phyloP scores from a whole-genome alignment of 2,329 filamentous ascomycete genomes.

The Stachybotrys chlorohalonatus region DNA sequence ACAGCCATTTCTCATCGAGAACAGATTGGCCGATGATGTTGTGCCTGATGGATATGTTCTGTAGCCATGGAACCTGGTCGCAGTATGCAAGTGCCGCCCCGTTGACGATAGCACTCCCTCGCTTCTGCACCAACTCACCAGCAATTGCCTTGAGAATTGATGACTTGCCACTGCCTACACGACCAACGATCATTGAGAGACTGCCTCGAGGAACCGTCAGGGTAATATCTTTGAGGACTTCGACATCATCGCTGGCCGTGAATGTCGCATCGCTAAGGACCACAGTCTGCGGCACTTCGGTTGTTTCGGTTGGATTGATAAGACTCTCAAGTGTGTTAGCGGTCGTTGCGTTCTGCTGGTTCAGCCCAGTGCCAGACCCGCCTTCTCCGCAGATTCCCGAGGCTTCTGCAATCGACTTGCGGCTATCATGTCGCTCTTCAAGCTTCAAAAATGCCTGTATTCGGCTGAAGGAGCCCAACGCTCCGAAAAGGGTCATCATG shows the following conservation, averaged over 20 bases:
- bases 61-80: conserved; percentile 33
- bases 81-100: conserved; percentile 27
- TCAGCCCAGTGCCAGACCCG: background rate
- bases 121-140: conserved; percentile 19
- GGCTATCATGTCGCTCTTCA: conserved; percentile 10
- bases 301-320: background rate
- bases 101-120: conserved; percentile 15
- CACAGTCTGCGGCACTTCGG: background rate
- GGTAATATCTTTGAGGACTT: conserved; percentile 15
- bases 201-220: conserved; percentile 9
- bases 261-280: conserved; percentile 8
- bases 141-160: conserved; percentile 27
- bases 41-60: conserved; percentile 27
- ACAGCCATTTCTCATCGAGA: conserved; percentile 18
- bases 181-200: conserved; percentile 28
- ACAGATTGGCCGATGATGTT: conserved; percentile 25
- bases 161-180: conserved; percentile 35
- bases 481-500: conserved; percentile 21
- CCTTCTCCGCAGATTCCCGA: background rate
- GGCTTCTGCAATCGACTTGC: background rate
- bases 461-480: conserved; percentile 20
- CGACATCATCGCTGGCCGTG: conserved; percentile 4
- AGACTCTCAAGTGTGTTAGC: background rate
- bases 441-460: conserved; percentile 22
- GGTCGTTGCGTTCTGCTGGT: background rate